Evolutionary conservation across 1,284 basidiomycete genomes (phyloP), one percentile per base, ranked within the genome.

Genomic region (Sporisorium sorghi): DNA sequence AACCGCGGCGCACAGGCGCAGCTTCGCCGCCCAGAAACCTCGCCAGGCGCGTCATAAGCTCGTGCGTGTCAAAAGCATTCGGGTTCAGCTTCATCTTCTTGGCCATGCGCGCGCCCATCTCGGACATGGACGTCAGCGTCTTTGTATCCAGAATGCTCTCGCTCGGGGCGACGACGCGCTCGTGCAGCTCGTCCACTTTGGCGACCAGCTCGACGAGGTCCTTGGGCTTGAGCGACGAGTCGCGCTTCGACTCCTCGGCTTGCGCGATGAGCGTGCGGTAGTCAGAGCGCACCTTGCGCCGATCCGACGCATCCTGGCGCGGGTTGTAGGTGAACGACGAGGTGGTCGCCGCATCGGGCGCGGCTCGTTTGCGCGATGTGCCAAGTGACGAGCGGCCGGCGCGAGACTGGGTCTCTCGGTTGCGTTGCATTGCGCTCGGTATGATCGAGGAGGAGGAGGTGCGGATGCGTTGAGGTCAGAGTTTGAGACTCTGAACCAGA

Each of bases 51-150:
- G 57, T 37, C 43, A 84, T 49, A 47, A 74, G 82, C 39, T 81
- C 78, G 42, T 84, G 79, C 28, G 80, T 68, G 42, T 82, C 79
- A 54, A 84, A 84, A 1, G 73, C 79, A 33, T 77, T 73, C 7
- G 61, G 44, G 21, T 77, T 75, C 32, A 79, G 52, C 55, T 81
- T 81, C 65, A 83, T 77, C 28, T 71, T 78, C 23, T 78, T 73
- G 3, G 81, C 80, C 73, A 83, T 76, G 19, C 75, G 59, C 5
- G 76, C 76, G 2, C 78, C 79, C 62, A 79, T 79, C 37, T 83
- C 78, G 11, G 78, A 78, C 59, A 79, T 71, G 19, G 62, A 69
- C 0, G 77, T 52, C 11, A 84, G 52, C 19, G 78, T 72, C 42
- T 78, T 73, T 4, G 82, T 77, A 52, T 84, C 83, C 23, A 84